phyloP scores from a whole-genome alignment of 176 grass and related monocot genomes.

The Tuctoria greenei region DNA sequence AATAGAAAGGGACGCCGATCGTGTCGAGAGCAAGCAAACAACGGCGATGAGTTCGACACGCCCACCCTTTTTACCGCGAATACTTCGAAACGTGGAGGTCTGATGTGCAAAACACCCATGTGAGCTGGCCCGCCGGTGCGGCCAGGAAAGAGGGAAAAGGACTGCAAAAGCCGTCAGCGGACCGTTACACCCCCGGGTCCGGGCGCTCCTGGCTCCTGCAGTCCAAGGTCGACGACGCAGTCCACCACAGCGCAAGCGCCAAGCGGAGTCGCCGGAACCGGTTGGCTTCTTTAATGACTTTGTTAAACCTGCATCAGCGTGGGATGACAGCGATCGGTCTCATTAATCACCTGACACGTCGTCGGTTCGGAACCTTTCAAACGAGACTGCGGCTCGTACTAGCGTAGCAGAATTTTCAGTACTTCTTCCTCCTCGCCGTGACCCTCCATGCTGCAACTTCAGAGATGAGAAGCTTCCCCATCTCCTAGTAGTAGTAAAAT shows the following conservation, averaged over 20 bases:
- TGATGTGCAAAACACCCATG: not conserved
- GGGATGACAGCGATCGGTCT: not conserved
- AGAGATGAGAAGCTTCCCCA: conserved; percentile 2
- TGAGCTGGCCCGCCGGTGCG: not conserved
- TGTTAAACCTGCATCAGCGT: not conserved
- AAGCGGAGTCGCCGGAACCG: not conserved
- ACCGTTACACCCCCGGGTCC: conserved; percentile 28
- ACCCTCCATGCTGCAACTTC: not conserved
- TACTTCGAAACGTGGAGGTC: not conserved
- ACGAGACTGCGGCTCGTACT: not conserved
- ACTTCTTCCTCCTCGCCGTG: not conserved
- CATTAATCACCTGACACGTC: not conserved
- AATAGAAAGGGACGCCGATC: not conserved
- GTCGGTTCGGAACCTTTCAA: not conserved
- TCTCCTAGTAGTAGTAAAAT: not conserved
- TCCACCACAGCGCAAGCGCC: not conserved
- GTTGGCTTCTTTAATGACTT: not conserved
- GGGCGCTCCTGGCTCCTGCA: not conserved
- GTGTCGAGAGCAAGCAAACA: no score
- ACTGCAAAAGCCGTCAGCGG: conserved; percentile 1
- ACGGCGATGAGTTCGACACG: no score
- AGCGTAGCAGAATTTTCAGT: no score
- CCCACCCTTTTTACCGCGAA: not conserved
- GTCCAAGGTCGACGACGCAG: not conserved
- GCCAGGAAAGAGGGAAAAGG: not conserved